Conservation (phyloP, 257 asterid genomes). For the Nicotiana undulata region DNA sequence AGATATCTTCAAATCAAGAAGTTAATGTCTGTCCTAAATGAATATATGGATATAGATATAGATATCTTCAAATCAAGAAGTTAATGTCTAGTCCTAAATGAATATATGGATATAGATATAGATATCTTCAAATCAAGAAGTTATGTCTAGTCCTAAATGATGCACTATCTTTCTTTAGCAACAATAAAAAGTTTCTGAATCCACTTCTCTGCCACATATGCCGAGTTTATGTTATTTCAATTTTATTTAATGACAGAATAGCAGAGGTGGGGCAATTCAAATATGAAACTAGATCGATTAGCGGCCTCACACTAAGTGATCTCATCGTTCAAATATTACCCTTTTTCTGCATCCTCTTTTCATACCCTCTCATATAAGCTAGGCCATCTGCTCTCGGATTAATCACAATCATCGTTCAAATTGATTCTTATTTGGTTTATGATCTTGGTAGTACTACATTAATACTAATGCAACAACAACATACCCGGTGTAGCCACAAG, state of each 20-base stretch:
- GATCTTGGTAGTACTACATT: not conserved
- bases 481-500: no score
- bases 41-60: not conserved
- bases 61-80: not conserved
- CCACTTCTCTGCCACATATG: not conserved
- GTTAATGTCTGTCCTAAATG: not conserved
- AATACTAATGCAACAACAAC: no score
- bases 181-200: not conserved
- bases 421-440: not conserved
- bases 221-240: not conserved
- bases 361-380: not conserved
- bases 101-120: not conserved
- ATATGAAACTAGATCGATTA: not conserved
- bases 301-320: not conserved
- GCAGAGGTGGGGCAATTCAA: not conserved
- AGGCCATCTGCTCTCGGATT: not conserved
- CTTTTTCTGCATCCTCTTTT: not conserved
- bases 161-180: not conserved
- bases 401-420: not conserved
- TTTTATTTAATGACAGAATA: not conserved
- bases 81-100: not conserved
- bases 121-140: not conserved
- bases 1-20: not conserved
- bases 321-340: not conserved
- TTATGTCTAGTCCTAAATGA: not conserved